phyloP scores from a whole-genome alignment of 192 early-diverging fungal species.

The Linnemannia zychae region DNA sequence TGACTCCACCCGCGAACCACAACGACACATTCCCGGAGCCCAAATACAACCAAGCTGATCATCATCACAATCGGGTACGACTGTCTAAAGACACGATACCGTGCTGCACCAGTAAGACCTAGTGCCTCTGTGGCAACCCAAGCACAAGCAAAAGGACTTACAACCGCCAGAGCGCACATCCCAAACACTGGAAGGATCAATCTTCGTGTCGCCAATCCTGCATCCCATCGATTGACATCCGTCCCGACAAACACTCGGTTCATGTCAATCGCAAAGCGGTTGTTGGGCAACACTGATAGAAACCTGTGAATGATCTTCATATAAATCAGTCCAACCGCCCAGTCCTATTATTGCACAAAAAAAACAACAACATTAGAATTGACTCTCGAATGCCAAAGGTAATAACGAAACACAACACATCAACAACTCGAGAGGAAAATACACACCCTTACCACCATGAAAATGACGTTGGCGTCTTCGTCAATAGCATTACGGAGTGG shows the following conservation, averaged over 20 bases:
- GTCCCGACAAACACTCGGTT: slow-evolving; percentile 31
- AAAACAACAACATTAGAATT: background rate
- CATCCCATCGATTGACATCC: slow-evolving; percentile 32
- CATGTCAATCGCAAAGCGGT: slow-evolving; percentile 43
- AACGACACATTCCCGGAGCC: slow-evolving; percentile 15
- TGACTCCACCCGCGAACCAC: slow-evolving; percentile 39
- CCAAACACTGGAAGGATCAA: slow-evolving; percentile 27
- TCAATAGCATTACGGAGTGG: slow-evolving; percentile 63
- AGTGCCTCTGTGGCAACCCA: slow-evolving; percentile 6
- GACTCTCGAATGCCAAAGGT: background rate
- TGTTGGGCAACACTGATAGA: slow-evolving; percentile 67
- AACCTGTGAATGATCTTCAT: slow-evolving; percentile 76
- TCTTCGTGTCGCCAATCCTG: slow-evolving; percentile 15
- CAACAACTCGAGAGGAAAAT: background rate
- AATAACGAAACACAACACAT: background rate
- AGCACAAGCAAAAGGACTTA: slow-evolving; percentile 11
- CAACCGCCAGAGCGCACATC: slow-evolving; percentile 2
- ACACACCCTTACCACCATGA: slow-evolving; percentile 61
- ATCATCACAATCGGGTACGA: slow-evolving; percentile 14
- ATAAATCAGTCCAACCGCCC: slow-evolving; percentile 81
- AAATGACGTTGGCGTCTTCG: slow-evolving; percentile 33
- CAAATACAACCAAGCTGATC: slow-evolving; percentile 15
- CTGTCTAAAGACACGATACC: slow-evolving; percentile 11
- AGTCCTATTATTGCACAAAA: slow-evolving; percentile 63
- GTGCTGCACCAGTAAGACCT: background rate